These are phyloP conservation scores for Borovskyia barvae DNA, from an alignment of 208 protist species.

Conservation along the genomic window DNA sequence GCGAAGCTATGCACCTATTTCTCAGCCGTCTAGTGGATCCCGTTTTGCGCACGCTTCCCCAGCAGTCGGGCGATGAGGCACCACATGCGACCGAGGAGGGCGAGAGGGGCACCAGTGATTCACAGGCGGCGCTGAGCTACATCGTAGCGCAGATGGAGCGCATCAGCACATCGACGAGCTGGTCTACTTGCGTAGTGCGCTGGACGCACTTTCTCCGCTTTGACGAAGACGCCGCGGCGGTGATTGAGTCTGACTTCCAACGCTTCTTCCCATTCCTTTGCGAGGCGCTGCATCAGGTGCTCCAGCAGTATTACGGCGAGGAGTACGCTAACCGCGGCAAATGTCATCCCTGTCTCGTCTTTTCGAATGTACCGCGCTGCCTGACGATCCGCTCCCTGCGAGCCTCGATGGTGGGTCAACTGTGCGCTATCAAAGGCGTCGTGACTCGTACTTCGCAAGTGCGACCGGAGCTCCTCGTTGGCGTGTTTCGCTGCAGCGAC, in stretches of 20 bases:
- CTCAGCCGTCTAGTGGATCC: conserved; percentile 78
- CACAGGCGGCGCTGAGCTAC: conserved; percentile 39
- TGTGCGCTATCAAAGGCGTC: conserved; percentile 95
- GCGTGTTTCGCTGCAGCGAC: conserved; percentile 96
- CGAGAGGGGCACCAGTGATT: background rate
- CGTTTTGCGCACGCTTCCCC: conserved; percentile 20
- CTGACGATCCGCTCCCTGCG: conserved; percentile 94
- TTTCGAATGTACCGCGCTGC: conserved; percentile 78
- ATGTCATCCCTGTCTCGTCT: conserved; percentile 74
- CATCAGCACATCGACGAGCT: conserved; percentile 72
- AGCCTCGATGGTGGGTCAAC: conserved; percentile 91
- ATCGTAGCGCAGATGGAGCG: conserved; percentile 73
- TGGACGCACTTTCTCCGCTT: conserved; percentile 73
- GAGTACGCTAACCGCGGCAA: conserved; percentile 75
- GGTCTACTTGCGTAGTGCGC: conserved; percentile 82
- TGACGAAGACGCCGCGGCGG: conserved; percentile 66
- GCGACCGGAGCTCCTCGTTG: conserved; percentile 97
- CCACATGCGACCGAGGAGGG: background rate
- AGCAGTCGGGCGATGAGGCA: conserved; percentile 1
- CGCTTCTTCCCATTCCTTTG: conserved; percentile 77
- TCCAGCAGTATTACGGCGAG: conserved; percentile 82
- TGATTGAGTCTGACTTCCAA: conserved; percentile 81
- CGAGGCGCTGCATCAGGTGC: conserved; percentile 68
- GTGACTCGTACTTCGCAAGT: conserved; percentile 99
- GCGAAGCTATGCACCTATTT: conserved; percentile 78